Base-by-base conservation (phyloP, 1,284 basidiomycete species). In the Microbotryomycetes sp. region DNA sequence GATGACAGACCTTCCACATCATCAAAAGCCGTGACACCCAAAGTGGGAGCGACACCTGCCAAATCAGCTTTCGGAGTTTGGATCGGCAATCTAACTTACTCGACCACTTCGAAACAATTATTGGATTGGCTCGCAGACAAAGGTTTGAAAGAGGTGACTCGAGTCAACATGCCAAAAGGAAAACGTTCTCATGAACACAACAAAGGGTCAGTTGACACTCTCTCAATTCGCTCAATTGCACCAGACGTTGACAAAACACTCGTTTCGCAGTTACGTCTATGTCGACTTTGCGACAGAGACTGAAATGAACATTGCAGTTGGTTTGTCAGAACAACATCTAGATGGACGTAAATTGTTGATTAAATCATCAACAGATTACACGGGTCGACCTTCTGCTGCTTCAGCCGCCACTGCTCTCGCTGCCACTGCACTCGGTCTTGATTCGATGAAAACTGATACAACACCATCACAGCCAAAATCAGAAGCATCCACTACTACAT, bases 71-170 rank as follows among this genome's bases (percentile, higher is more conserved):
- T 66, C 42, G 71, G 71, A 19, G 55, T 98, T 42, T 98, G 94
- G 90, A 85, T 97, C 45, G 94, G 96, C 50, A 98, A 98, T 76
- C 74, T 98, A 73, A 83, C 89, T 22, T 98, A 89, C 81, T 88
- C 88, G 76, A 97, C 93, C 22, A 89, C 65, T 63, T 71, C 58
- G 60, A 66, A 59, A 52, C 66, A 60, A 47, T 52, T 66, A 9
- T 59, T 71, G 28, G 60, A 58, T 25, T 61, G 62, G 60, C 68
- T 68, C 47, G 59, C 64, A 26, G 63, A 64, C 7, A 54, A 57
- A 54, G 67, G 64, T 3, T 31, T 65, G 3, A 60, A 75, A 54
- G 75, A 74, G 4, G 76, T 82, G n/a, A 79, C 78, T 6, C 73
- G 81, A 30, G 76, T 82, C 55, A 78, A 82, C 70, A 76, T 82